Base-by-base conservation (phyloP, 768 basidiomycete species). In the Boletellus emodensis region DNA sequence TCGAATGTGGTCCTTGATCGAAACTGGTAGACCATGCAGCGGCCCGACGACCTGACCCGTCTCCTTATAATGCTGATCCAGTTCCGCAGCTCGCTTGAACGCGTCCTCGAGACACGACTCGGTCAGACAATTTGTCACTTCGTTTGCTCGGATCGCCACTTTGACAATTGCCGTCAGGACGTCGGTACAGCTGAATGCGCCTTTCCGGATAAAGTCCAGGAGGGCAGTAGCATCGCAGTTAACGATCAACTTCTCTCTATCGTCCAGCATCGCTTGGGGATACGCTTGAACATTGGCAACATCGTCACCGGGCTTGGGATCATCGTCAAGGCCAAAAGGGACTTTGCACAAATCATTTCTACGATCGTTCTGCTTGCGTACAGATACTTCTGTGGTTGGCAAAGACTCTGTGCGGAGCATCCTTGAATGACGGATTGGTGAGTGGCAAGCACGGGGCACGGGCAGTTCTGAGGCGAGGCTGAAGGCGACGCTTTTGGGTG, bases 91-190 rank as follows among this genome's bases (percentile, higher is more conserved):
- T 37, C 73, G 68, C 45, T 62, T 53, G 38, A 80, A 63, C 4
- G 73, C 78, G n/a, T 76, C 71, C 18, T 78, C 74, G 52, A 82
- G 70, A 53, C 81, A 82, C 43, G 83, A 76, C 52, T 84, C 81
- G 14, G 80, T 78, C 18, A 82, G 62, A 57, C 81, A 82, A 54
- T 79, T 79, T 6, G 76, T 76, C 47, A 61, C 50, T 32, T 68
- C 57, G 44, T 68, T 69, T n/a, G 67, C 56, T 6, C 57, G 58
- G 45, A 64, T 46, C 1, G 67, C 64, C 34, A 56, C 62, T 26
- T 48, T 63, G 53, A 66, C 56, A n/a, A 54, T 44, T 51, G 68
- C 66, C 20, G 30, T 56, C 44, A 68, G 52, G 32, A 62, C 62
- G 32, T 68, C 48, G 35, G 58, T 54, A 28, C 64, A 51, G 35